These are phyloP conservation scores for Plasmodium berghei DNA, from an alignment of 169 alveolate species.

Conservation along the genomic window DNA sequence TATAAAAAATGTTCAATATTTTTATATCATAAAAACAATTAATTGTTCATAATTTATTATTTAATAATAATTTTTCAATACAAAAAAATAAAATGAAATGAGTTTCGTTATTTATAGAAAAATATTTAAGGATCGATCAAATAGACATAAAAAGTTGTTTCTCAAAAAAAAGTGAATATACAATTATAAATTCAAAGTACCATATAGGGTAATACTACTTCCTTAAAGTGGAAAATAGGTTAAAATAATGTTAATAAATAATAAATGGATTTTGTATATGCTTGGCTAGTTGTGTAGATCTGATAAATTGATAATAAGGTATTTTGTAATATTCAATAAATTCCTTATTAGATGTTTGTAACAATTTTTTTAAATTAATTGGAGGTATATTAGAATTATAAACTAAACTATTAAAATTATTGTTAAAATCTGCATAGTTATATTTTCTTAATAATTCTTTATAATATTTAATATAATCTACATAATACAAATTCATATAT, in stretches of 20 bases:
- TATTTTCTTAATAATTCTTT: conserved; percentile 53
- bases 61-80: too few relatives aligned
- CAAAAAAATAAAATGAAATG: too few relatives aligned
- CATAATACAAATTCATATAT: conserved; percentile 80
- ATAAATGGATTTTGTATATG: conserved; percentile 72
- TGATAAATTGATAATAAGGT: conserved; percentile 52
- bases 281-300: conserved; percentile 65
- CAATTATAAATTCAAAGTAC: too few relatives aligned
- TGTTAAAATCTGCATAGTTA: conserved; percentile 68
- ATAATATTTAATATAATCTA: conserved; percentile 75
- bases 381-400: conserved; percentile 69
- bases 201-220: too few relatives aligned
- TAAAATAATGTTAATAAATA: background rate
- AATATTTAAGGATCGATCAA: too few relatives aligned
- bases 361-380: conserved; percentile 33
- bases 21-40: too few relatives aligned
- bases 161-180: background rate
- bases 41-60: too few relatives aligned
- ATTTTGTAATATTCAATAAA: conserved; percentile 68
- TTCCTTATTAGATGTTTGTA: conserved; percentile 59
- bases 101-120: too few relatives aligned
- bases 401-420: conserved; percentile 48
- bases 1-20: too few relatives aligned
- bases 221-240: too few relatives aligned
- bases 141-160: too few relatives aligned